A percentile compares a stretch with the other conserved stretches of the same genome.
These are phyloP conservation scores for Pochonia chlamydosporia DNA, from an alignment of 2,329 filamentous ascomycete genomes.

Conservation along the genomic window DNA sequence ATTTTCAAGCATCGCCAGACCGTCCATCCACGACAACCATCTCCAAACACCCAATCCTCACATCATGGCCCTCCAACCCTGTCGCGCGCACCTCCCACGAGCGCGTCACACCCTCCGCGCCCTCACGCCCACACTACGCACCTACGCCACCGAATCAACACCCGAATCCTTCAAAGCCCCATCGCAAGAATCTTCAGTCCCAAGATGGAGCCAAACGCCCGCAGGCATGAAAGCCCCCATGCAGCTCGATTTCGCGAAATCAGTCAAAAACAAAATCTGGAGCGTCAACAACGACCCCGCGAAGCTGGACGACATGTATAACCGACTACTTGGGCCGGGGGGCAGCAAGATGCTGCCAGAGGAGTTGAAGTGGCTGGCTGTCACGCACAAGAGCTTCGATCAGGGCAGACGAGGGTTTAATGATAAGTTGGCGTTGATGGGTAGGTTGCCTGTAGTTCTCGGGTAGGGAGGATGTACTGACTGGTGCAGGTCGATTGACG, in stretches of 20 bases:
- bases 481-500: conserved; percentile 26
- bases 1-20: background rate
- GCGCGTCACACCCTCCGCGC: conserved; percentile 17
- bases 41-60: background rate
- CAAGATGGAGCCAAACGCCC: conserved; percentile 68
- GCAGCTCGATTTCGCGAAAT: conserved; percentile 52
- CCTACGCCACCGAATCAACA: conserved; percentile 22
- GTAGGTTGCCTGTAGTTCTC: conserved; percentile 54
- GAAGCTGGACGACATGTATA: conserved; percentile 72
- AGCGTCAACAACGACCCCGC: conserved; percentile 69
- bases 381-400: conserved; percentile 98
- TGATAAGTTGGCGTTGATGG: conserved; percentile 82
- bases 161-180: conserved; percentile 20
- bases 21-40: background rate
- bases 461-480: conserved; percentile 9
- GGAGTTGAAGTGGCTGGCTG: conserved; percentile 91
- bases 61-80: conserved; percentile 28
- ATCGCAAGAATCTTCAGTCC: conserved; percentile 22
- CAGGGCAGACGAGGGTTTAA: conserved; percentile 93
- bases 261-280: conserved; percentile 50
- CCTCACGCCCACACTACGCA: conserved; percentile 19
- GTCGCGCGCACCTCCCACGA: conserved; percentile 22
- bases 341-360: conserved; percentile 74
- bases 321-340: conserved; percentile 64
- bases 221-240: conserved; percentile 64